Percentiles rank a stretch among this genome's conserved stretches.
These are phyloP conservation scores for Penicillium diatomitis DNA, from an alignment of 495 filamentous ascomycete genomes.

Conservation along the genomic window DNA sequence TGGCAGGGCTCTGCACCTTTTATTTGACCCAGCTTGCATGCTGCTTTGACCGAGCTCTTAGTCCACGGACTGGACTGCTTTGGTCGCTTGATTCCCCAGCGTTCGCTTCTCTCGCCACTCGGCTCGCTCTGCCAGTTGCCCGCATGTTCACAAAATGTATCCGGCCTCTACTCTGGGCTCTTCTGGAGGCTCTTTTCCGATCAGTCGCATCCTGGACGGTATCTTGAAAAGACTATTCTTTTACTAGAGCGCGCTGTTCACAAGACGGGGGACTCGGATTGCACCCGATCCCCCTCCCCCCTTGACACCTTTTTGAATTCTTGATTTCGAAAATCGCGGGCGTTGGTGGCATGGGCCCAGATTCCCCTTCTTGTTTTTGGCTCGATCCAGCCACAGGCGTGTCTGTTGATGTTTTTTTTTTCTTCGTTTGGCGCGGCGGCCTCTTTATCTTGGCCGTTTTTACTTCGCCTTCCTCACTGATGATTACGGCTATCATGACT, in stretches of 20 bases:
- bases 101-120: no score
- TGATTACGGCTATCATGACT: no score
- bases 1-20: slow-evolving; percentile 11
- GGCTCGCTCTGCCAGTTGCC: background rate
- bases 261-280: no score
- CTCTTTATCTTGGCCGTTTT: no score
- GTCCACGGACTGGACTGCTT: no score
- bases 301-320: background rate
- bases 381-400: slow-evolving; percentile 1
- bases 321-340: slow-evolving; percentile 16
- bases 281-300: no score
- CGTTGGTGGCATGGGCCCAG: slow-evolving; percentile 20
- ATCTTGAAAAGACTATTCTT: slow-evolving; percentile 29
- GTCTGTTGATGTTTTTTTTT: slow-evolving; percentile 6
- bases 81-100: no score
- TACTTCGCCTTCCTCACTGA: no score
- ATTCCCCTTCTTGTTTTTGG: slow-evolving; percentile 7
- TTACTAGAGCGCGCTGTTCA: slow-evolving; percentile 36
- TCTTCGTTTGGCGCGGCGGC: background rate
- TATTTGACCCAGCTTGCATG: slow-evolving; percentile 8
- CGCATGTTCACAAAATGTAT: slow-evolving; percentile 13
- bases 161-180: background rate
- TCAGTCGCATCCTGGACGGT: slow-evolving; percentile 24
- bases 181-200: slow-evolving; percentile 21
- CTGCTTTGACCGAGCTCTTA: background rate